Evolutionary conservation across 164 flowering plant genomes (phyloP), one percentile per base, ranked within the genome.

Genomic region (Kingdonia uniflora): DNA sequence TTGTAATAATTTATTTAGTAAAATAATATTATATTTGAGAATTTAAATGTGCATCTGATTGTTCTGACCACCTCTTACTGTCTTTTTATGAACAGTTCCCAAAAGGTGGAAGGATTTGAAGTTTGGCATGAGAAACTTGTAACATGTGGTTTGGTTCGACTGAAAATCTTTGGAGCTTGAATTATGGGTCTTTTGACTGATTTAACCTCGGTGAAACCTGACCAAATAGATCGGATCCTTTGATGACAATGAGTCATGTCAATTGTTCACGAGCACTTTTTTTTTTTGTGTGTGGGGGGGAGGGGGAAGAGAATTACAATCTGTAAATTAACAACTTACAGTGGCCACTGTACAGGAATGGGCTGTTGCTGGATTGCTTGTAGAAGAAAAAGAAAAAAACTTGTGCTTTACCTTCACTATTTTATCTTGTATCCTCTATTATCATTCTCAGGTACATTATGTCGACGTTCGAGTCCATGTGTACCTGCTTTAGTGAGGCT

Each of bases 71-170:
- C 17, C 37, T 41, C 35, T 19, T 29, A 1, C 50, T 47, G 19
- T 57, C 15, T 54, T 49, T 49, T 21, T 8, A 54, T 51, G 42
- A 38, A 43, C 70, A 74, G 74, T 64, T 56, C 5, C 66, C 71
- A 13, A 68, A 57, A 65, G 23, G 58, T 39, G 67, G 69, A 57
- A 68, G 46, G 43, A 19, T 26, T 16, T 7, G 44, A 54, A 44
- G 48, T 17, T 21, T 21, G 20, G 20, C 19, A 17, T 2, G 22
- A 16, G 20, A 0, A 12, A 19, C 12, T 16, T 8, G 22, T n/a
- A 21, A 44, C 21, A 17, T 11, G 19, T 44, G 20, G 19, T 19
- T 44, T 16, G 19, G 20, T 21, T 16, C 4, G 22, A 21, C 35
- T 8, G 48, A 1, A 14, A 16, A 16, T 17, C 11, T 8, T 17